A percentile compares a stretch with the other conserved stretches of the same genome.
phyloP scores from a whole-genome alignment of 345 rosid species.

The Eucalyptus erythrocorys region DNA sequence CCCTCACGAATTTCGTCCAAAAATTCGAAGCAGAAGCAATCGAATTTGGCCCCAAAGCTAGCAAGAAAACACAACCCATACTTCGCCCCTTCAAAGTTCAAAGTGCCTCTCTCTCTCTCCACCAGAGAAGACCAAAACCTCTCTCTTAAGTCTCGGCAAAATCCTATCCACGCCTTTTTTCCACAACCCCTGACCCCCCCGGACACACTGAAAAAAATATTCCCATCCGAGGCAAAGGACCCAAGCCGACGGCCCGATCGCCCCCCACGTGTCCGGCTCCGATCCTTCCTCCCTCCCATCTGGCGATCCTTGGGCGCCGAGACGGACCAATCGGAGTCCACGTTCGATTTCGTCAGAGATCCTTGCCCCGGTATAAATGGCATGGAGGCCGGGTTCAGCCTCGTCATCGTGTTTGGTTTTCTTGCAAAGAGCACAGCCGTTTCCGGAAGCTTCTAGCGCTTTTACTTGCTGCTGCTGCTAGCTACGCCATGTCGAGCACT shows the following conservation, averaged over 20 bases:
- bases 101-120: too few species aligned
- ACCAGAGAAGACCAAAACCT: background rate
- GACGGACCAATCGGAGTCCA: constrained; percentile 8
- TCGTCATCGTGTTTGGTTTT: background rate
- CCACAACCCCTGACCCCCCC: background rate
- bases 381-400: accelerated
- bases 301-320: constrained; percentile 11
- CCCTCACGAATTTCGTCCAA: background rate
- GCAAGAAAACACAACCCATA: constrained; percentile 32
- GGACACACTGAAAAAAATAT: background rate
- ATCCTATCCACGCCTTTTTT: background rate
- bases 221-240: background rate
- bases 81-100: too few species aligned
- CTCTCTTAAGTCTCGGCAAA: background rate
- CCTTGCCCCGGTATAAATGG: constrained; percentile 14
- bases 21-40: background rate
- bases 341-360: background rate
- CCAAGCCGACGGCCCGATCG: background rate
- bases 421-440: background rate
- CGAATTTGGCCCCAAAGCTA: constrained; percentile 1
- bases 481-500: constrained; percentile 5
- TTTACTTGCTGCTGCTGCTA: too few species aligned
- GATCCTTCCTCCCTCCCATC: constrained; percentile 16
- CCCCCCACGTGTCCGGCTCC: constrained; percentile 31
- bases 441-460: background rate